Evolutionary conservation across 2,329 filamentous ascomycete genomes (phyloP), one percentile per base, ranked within the genome.

Genomic region (Aureobasidium subglaciale): DNA sequence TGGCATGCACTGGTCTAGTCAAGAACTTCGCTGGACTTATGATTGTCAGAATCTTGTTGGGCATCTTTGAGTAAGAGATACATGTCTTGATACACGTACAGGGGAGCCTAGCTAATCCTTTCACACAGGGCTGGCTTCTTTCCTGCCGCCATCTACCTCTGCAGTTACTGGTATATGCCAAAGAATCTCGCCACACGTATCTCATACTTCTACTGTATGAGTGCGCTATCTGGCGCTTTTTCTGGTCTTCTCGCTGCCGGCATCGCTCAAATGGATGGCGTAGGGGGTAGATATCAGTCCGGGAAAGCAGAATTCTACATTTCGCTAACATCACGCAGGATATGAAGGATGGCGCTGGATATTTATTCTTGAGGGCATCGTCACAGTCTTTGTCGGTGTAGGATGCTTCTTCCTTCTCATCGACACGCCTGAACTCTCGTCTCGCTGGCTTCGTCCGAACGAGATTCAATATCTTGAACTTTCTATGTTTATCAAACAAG

Each of bases 61-160:
- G 88, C 24, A 72, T 90, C 24, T 80, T 80, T 18, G 88, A 93
- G 68, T 76, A 87, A 10, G 34, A n/a, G 7, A 2, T 7, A 2
- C 13, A 30, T 9, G 29, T 30, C 29, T 9, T 2, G 8, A 13
- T 13, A 30, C n/a, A n/a, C n/a, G n/a, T n/a, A n/a, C n/a, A n/a
- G n/a, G n/a, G n/a, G n/a, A n/a, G n/a, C n/a, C n/a, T n/a, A n/a
- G n/a, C n/a, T n/a, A n/a, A n/a, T n/a, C n/a, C n/a, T n/a, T n/a
- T n/a, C n/a, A n/a, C n/a, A n/a, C n/a, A 37, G 34, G 16, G 34
- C 34, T 15, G 34, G 34, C 13, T 37, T 37, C 8, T 37, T 37
- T n/a, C 34, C 34, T 2, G 34, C 34, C 34, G 34, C 22, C 1
- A 54, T 60, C 15, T 59, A 55, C 29, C 34, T 60, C 32, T 55